phyloP scores from a whole-genome alignment of 1,139 yeast genomes.

The Pichia sp. region DNA sequence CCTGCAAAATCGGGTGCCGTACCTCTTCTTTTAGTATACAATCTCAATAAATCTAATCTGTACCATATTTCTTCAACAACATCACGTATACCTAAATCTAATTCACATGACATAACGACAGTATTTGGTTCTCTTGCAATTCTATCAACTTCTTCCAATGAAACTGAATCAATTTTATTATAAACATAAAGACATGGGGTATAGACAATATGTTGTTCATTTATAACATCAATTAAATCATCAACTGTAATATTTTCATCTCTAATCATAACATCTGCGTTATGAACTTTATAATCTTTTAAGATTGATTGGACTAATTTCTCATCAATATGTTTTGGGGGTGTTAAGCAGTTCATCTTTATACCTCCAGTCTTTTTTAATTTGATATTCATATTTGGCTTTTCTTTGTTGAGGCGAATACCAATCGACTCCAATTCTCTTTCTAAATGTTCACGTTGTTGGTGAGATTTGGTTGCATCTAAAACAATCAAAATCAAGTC shows the following conservation, averaged over 20 bases:
- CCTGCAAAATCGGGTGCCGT: slow-evolving; percentile 72
- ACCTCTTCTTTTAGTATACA: slow-evolving; percentile 86
- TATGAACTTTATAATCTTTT: slow-evolving; percentile 83
- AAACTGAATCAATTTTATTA: slow-evolving; percentile 92
- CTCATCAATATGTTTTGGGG: slow-evolving; percentile 78
- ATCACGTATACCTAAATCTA: slow-evolving; percentile 80
- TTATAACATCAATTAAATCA: slow-evolving; percentile 87
- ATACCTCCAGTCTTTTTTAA: slow-evolving; percentile 88
- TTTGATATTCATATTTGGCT: slow-evolving; percentile 76
- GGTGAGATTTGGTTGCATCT: slow-evolving; percentile 90
- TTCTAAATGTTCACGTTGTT: slow-evolving; percentile 82
- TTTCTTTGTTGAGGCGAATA: slow-evolving; percentile 71
- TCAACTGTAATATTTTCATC: slow-evolving; percentile 89
- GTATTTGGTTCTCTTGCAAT: slow-evolving; percentile 89
- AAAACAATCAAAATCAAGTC: slow-evolving; percentile 88
- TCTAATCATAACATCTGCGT: slow-evolving; percentile 85
- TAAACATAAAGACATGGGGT: slow-evolving; percentile 89
- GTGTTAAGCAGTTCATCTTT: slow-evolving; percentile 70
- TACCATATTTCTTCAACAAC: slow-evolving; percentile 92
- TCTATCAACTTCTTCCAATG: slow-evolving; percentile 88
- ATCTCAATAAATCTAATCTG: slow-evolving; percentile 68
- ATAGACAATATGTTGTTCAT: slow-evolving; percentile 79
- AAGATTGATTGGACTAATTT: slow-evolving; percentile 69
- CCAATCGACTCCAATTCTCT: slow-evolving; percentile 92
- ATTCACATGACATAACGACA: slow-evolving; percentile 86